These are phyloP conservation scores for Clarkia xantiana DNA, from an alignment of 345 rosid genomes.

Conservation along the genomic window DNA sequence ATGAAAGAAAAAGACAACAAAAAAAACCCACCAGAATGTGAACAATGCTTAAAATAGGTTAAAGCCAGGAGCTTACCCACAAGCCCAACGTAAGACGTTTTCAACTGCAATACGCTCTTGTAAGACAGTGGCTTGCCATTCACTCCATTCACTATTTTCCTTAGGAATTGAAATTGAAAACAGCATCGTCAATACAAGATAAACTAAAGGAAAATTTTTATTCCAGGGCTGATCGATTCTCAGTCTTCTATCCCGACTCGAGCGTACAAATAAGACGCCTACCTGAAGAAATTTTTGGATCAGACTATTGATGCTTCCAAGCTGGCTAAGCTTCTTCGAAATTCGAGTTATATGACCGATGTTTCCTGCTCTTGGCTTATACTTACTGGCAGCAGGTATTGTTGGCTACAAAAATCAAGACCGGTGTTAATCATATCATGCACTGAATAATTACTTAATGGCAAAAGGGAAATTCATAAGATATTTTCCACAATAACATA, in stretches of 20 bases:
- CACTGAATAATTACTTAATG: too few relatives aligned
- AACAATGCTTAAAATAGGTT: too few relatives aligned
- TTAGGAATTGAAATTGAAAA: slow-evolving; percentile 16
- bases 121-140: slow-evolving; percentile 64
- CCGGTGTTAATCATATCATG: too few relatives aligned
- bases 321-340: slow-evolving; percentile 68
- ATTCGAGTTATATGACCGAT: slow-evolving; percentile 82
- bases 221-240: too few relatives aligned
- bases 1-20: too few relatives aligned
- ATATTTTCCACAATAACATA: too few relatives aligned
- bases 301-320: slow-evolving; percentile 41
- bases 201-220: too few relatives aligned
- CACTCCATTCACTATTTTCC: slow-evolving; percentile 76
- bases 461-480: too few relatives aligned
- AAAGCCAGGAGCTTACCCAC: slow-evolving; percentile 45
- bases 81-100: slow-evolving; percentile 90
- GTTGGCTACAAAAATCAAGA: slow-evolving; percentile 46
- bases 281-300: slow-evolving; percentile 72
- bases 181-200: background rate
- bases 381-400: slow-evolving; percentile 53
- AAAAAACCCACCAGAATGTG: too few relatives aligned
- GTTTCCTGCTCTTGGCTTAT: slow-evolving; percentile 67
- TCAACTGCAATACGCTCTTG: slow-evolving; percentile 79
- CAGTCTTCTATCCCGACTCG: too few relatives aligned
- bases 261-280: slow-evolving; percentile 1